Evolutionary conservation across 1,284 basidiomycete species (phyloP).

Genomic region (Serendipita sp.): DNA sequence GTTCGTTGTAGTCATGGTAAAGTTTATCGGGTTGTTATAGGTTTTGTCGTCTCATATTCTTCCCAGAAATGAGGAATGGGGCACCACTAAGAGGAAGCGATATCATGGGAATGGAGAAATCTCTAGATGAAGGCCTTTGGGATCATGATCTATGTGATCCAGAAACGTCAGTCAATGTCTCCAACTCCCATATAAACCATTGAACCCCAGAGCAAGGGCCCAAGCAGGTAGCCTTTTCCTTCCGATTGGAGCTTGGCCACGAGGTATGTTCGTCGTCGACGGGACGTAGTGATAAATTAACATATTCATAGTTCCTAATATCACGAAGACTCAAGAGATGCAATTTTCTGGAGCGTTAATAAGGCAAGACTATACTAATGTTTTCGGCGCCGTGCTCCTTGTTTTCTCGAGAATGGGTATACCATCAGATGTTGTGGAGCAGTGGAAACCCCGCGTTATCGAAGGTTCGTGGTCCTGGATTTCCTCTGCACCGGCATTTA

Average conservation of each 20-base stretch:
- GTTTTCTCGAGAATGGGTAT: not conserved
- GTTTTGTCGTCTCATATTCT: not conserved
- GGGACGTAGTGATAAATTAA: not conserved
- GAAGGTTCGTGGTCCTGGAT: not conserved
- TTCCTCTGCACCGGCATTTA: not conserved
- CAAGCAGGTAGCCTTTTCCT: constrained; percentile 3
- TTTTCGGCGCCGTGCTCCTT: not conserved
- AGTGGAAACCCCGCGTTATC: not conserved
- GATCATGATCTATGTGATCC: not conserved
- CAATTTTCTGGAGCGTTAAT: not conserved
- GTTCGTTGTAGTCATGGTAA: not conserved
- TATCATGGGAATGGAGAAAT: constrained; percentile 3
- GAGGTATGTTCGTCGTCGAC: not conserved
- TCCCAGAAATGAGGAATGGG: not conserved
- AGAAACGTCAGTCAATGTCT: not conserved
- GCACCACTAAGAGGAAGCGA: constrained; percentile 1
- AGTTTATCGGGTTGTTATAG: not conserved
- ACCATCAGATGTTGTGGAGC: not conserved
- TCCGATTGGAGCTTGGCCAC: not conserved
- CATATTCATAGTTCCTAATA: not conserved
- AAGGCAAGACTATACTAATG: not conserved
- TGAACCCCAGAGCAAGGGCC: not conserved
- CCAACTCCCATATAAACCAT: not conserved
- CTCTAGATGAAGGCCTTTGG: not conserved
- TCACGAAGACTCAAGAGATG: not conserved